These are phyloP conservation scores for Kwoniella dendrophila DNA, from an alignment of 768 basidiomycete genomes.

Conservation along the genomic window DNA sequence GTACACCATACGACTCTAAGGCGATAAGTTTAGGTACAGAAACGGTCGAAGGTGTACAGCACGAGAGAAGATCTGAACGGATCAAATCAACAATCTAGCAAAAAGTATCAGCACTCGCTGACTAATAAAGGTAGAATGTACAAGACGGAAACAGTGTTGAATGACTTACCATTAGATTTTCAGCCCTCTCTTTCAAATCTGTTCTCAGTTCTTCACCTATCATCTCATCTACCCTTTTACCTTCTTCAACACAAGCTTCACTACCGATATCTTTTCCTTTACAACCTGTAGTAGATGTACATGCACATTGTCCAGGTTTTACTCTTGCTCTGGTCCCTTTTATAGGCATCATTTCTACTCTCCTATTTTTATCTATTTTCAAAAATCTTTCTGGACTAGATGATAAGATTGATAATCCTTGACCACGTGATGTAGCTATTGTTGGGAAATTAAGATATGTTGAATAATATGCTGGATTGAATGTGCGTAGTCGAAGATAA, in stretches of 20 bases:
- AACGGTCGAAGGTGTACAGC: conserved; percentile 74
- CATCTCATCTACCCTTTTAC: conserved; percentile 33
- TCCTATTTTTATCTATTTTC: conserved; percentile 62
- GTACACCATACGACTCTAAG: conserved; percentile 91
- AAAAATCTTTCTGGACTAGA: conserved; percentile 93
- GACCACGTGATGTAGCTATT: conserved; percentile 29
- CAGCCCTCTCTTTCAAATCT: conserved; percentile 82
- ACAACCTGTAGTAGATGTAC: conserved; percentile 64
- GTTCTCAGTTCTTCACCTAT: conserved; percentile 48
- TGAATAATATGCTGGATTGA: conserved; percentile 87
- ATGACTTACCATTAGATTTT: conserved; percentile 77
- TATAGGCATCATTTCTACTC: conserved; percentile 86
- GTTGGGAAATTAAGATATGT: conserved; percentile 62
- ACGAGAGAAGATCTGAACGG: conserved; percentile 83
- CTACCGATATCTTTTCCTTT: conserved; percentile 62
- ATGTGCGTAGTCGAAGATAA: conserved; percentile 62
- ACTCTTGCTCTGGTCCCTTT: conserved; percentile 77
- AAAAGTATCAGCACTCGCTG: background rate
- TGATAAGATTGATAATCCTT: conserved; percentile 65
- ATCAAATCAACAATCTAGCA: conserved; percentile 84
- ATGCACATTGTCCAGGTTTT: conserved; percentile 47
- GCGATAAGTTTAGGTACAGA: conserved; percentile 79
- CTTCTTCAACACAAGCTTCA: conserved; percentile 58
- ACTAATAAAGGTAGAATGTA: background rate
- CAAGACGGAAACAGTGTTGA: background rate